Base-by-base conservation (phyloP, 192 early-diverging fungal species). In the Rhizophagus prolifer region DNA sequence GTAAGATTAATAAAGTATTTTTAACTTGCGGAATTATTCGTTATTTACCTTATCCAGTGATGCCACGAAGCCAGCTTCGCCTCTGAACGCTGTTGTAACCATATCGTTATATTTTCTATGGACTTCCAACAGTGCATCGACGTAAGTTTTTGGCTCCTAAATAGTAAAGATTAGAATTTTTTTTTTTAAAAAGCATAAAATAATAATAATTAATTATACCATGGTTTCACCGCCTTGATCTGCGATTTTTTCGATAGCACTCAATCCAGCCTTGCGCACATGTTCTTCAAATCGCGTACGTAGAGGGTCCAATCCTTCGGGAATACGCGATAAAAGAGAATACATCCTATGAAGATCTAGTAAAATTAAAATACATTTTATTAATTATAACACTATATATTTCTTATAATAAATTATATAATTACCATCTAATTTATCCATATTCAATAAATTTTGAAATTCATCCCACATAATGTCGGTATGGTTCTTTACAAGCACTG, bases 401-500 rank as follows among this genome's bases (percentile, higher is more conserved):
- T 41, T 64, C 21, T 60, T 46, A 58, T 19, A 7, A 10, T 34
- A 13, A 14, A 28, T 12, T 31, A 58, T 34, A 44, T 25, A 30
- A 12, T n/a, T 76, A 81, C 84, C 84, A 46, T 96, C 95, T 76
- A 92, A 86, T 76, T 95, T 93, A 76, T 97, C 94, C 74, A 91
- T 82, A 81, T 93, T 91, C 41, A 99, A 87, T 80, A 99, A 87
- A 41, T 88, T 90, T 78, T 93, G 89, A 84, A 99, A 99, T 82
- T 98, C 95, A 60, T 93, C 91, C 83, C 91, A 93, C 59, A 99
- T 92, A 9, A 84, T 87, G 10, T 90, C 86, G n/a, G 90, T 88
- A 79, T 97, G 94, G 68, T 90, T 89, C 72, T 91, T 90, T 76
- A 99, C 95, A 8, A 99, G 85, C 7, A 95, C 95, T 14, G 82